phyloP scores from a whole-genome alignment of 306 rosid species.

The Prunus mongolica region DNA sequence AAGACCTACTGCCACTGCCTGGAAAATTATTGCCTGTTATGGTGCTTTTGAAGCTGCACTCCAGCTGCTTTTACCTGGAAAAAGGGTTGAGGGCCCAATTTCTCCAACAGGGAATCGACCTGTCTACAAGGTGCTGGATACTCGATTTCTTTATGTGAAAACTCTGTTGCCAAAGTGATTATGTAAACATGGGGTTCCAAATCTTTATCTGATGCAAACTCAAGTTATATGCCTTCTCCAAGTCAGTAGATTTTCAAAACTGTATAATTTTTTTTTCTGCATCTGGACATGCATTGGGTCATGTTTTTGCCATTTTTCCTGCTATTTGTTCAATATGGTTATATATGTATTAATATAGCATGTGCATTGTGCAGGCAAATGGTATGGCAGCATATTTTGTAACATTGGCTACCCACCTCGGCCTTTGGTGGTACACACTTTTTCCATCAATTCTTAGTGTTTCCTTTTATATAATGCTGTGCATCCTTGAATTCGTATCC shows the following conservation, averaged over 20 bases:
- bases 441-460: neutral
- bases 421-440: constrained; percentile 73
- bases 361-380: constrained; percentile 59
- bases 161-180: neutral
- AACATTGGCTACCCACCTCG: constrained; percentile 65
- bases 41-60: constrained; percentile 81
- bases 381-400: constrained; percentile 72
- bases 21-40: constrained; percentile 52
- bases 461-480: neutral
- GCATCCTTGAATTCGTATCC: neutral
- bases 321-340: neutral
- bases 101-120: constrained; percentile 85
- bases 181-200: neutral
- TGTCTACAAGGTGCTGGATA: constrained; percentile 68
- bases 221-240: neutral
- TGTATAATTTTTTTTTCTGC: neutral
- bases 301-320: neutral
- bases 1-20: constrained; percentile 64
- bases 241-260: neutral
- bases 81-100: constrained; percentile 73
- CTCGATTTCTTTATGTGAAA: neutral
- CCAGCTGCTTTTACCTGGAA: constrained; percentile 79
- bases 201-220: neutral
- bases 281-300: neutral
- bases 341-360: neutral